A percentile compares a stretch with the other conserved stretches of the same genome.
phyloP scores from a whole-genome alignment of 345 rosid species.

The Eucalyptus victrix region DNA sequence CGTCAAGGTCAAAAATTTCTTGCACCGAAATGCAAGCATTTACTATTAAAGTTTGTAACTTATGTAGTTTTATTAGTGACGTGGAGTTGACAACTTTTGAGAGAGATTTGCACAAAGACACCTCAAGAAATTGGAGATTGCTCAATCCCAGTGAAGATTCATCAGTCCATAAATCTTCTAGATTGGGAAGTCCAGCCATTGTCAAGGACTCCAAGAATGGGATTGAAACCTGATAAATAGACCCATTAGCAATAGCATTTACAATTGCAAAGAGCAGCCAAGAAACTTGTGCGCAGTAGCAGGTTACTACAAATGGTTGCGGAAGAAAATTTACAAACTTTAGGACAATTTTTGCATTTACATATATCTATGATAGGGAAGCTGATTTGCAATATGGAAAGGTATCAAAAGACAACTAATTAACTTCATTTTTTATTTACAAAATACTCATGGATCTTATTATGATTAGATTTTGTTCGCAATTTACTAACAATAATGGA shows the following conservation, averaged over 20 bases:
- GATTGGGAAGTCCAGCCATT: not conserved
- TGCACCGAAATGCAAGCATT: accelerated
- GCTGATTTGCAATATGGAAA: accelerated
- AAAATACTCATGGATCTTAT: not conserved
- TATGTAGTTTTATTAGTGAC: accelerated
- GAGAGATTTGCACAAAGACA: not conserved
- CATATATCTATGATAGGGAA: not conserved
- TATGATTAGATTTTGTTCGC: not conserved
- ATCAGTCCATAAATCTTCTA: not conserved
- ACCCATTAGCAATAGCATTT: not conserved
- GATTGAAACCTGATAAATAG: not conserved
- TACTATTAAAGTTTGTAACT: not conserved
- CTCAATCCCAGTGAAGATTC: not conserved
- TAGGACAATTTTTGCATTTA: not conserved
- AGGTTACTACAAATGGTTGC: not conserved
- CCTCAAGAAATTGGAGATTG: not conserved
- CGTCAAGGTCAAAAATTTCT: not conserved
- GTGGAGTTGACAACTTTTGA: not conserved
- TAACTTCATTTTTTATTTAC: not conserved
- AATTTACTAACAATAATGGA: too few relatives aligned
- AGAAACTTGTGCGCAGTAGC: accelerated
- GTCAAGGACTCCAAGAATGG: not conserved
- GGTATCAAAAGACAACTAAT: too few relatives aligned
- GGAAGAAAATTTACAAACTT: not conserved
- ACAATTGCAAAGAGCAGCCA: not conserved